These are phyloP conservation scores for Clonostachys sp. DNA, from an alignment of 2,329 filamentous ascomycete species.

Conservation along the genomic window DNA sequence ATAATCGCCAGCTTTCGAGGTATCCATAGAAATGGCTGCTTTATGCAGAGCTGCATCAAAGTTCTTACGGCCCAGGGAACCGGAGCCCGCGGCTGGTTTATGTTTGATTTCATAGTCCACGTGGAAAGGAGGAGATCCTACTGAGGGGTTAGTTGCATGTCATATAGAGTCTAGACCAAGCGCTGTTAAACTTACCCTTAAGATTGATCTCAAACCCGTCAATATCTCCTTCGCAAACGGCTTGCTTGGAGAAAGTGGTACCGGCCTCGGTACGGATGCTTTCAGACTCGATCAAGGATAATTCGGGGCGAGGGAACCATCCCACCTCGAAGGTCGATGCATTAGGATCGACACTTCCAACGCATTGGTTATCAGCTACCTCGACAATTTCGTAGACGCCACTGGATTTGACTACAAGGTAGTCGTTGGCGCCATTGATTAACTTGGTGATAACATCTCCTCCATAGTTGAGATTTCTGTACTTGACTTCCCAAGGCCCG, in stretches of 20 bases:
- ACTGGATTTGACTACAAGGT: constrained; percentile 58
- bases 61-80: constrained; percentile 61
- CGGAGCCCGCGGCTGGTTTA: constrained; percentile 62
- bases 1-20: constrained; percentile 74
- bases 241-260: constrained; percentile 63
- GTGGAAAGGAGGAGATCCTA: constrained; percentile 75
- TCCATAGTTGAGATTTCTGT: constrained; percentile 58
- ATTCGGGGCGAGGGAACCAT: constrained; percentile 78
- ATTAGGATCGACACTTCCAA: constrained; percentile 70
- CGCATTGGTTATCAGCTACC: constrained; percentile 76
- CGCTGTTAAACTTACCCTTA: constrained; percentile 50
- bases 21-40: constrained; percentile 82
- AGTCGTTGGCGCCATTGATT: constrained; percentile 58
- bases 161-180: not conserved
- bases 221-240: constrained; percentile 92
- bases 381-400: constrained; percentile 79
- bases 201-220: constrained; percentile 81
- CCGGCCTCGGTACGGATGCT: constrained; percentile 47
- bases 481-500: constrained; percentile 76
- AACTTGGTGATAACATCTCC: constrained; percentile 37
- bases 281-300: constrained; percentile 62
- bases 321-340: constrained; percentile 74
- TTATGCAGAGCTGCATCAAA: constrained; percentile 74
- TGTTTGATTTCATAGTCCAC: constrained; percentile 78
- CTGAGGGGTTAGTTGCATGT: constrained; percentile 17